These are phyloP conservation scores for Cryptococcus depauperatus DNA, from an alignment of 1,284 basidiomycete species.

Conservation along the genomic window DNA sequence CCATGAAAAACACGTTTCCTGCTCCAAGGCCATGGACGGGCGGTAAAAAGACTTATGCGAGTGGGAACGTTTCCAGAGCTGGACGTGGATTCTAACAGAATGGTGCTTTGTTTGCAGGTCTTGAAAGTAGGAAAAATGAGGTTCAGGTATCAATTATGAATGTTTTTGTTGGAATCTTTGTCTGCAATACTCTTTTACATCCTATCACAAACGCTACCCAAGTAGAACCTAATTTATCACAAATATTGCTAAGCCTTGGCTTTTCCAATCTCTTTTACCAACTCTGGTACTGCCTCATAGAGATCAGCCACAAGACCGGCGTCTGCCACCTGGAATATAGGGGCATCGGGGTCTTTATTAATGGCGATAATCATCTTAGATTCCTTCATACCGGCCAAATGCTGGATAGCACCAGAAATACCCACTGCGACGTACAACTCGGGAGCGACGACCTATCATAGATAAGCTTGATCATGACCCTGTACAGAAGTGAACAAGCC, in stretches of 20 bases:
- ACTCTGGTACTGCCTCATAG: slow-evolving; percentile 77
- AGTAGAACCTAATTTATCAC: no score
- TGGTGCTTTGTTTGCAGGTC: no score
- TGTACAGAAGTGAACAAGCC: neutral
- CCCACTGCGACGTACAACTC: slow-evolving; percentile 94
- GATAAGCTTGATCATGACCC: no score
- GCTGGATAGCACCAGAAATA: slow-evolving; percentile 97
- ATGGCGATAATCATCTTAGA: slow-evolving; percentile 97
- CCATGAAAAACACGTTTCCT: slow-evolving; percentile 46
- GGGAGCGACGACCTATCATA: slow-evolving; percentile 63
- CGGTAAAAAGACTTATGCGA: slow-evolving; percentile 39
- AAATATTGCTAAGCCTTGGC: slow-evolving; percentile 23
- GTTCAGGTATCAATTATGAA: no score
- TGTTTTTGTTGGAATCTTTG: no score
- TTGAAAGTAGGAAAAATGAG: no score
- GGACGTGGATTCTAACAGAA: slow-evolving; percentile 35
- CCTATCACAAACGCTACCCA: no score
- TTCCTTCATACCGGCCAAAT: slow-evolving; percentile 99
- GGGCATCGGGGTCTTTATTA: slow-evolving; percentile 98
- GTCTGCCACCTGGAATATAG: slow-evolving; percentile 98
- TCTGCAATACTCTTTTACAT: no score
- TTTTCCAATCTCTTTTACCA: slow-evolving; percentile 63
- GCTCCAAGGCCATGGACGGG: slow-evolving; percentile 36
- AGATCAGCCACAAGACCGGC: slow-evolving; percentile 88
- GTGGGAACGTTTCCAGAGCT: slow-evolving; percentile 34